phyloP scores from a whole-genome alignment of 768 basidiomycete genomes.

The Phaffia tasmanica region DNA sequence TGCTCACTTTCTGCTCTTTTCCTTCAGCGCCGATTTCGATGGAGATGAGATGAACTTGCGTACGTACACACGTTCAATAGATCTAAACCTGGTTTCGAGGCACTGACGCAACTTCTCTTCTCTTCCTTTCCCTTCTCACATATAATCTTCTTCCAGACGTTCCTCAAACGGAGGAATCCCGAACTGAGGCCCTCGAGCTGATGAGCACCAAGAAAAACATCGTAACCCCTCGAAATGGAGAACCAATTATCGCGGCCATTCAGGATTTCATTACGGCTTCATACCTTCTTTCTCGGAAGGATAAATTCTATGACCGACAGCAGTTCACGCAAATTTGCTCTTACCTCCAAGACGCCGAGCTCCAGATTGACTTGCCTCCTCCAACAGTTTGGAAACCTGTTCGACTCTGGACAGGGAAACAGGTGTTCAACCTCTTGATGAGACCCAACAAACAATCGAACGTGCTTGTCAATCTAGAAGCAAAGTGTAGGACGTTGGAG shows the following conservation, averaged over 20 bases:
- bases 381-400: conserved; percentile 88
- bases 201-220: conserved; percentile 97
- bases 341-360: conserved; percentile 78
- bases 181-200: conserved; percentile 89
- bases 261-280: conserved; percentile 99
- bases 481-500: conserved; percentile 68
- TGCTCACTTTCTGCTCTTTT: neutral
- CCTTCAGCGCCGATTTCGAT: conserved; percentile 96
- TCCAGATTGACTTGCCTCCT: conserved; percentile 90
- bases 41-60: conserved; percentile 99
- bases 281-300: conserved; percentile 82
- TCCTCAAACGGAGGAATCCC: conserved; percentile 95
- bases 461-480: conserved; percentile 87
- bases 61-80: conserved; percentile 40
- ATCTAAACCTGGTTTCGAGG: neutral
- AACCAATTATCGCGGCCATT: conserved; percentile 97
- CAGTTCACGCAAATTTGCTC: conserved; percentile 96
- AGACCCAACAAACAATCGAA: conserved; percentile 73
- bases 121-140: neutral
- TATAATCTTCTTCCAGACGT: conserved; percentile 53
- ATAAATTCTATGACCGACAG: conserved; percentile 81
- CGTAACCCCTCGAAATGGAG: conserved; percentile 94
- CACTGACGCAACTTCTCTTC: neutral
- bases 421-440: conserved; percentile 96
- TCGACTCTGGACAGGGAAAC: conserved; percentile 94